Evolutionary conservation across 352 stramenopile genomes (phyloP), one percentile per base, ranked within the genome.

Genomic region (Phytophthora kernoviae): DNA sequence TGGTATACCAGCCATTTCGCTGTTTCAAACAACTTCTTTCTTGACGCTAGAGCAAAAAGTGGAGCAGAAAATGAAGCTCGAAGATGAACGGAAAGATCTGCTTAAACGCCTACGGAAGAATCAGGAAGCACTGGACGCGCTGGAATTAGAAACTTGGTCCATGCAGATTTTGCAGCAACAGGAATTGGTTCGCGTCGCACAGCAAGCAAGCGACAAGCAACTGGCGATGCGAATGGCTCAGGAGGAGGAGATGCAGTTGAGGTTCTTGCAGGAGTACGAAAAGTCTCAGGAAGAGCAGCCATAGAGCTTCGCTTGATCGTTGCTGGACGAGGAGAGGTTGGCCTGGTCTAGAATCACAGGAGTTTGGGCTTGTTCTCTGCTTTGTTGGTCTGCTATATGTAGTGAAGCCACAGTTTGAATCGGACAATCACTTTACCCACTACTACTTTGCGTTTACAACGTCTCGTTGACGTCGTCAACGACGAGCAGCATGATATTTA

Each of bases 191-290:
- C 62, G 39, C 33, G 32, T 59, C 22, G 46, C 47, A 0, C 60
- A 65, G 15, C 62, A 70, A 32, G 43, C 39, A n/a, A 70, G 54
- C 7, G 62, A 70, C 37, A 70, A 70, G 43, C 55, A 70, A 44
- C 26, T 70, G 27, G 62, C 62, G 21, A 65, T 65, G 39, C 62
- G 55, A 5, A 70, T 70, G 62, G 62, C 62, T 17, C 39, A 69
- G 56, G 49, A 70, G 41, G 62, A 65, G 37, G 62, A 65, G 30
- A 57, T 54, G 48, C 47, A 70, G 21, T 17, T 65, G 9, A 52
- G 50, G 20, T 39, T 65, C 21, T 11, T 70, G 48, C 33, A 45
- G 41, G 47, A 70, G 32, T 65, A 70, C 15, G 62, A 61, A 40
- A 33, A 65, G 24, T 14, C 39, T 6, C 60, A 65, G 53, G 55